phyloP scores from a whole-genome alignment of 768 basidiomycete species.

The Boletus edulis region DNA sequence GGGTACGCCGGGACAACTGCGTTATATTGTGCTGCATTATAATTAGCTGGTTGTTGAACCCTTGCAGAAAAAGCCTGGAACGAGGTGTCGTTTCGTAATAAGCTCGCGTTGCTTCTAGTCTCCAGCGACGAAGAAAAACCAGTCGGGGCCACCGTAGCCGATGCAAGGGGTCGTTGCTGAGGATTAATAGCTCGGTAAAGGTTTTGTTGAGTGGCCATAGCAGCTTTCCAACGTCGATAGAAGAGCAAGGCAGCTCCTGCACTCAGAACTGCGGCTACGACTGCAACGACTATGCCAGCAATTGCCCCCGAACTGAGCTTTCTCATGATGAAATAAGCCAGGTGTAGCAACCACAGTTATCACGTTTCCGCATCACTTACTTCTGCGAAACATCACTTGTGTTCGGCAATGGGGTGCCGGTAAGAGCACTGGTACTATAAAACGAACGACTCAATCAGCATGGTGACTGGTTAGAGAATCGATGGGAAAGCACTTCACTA shows the following conservation, averaged over 20 bases:
- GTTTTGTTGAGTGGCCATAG: slow-evolving; percentile 11
- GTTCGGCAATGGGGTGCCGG: not conserved
- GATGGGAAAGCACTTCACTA: slow-evolving; percentile 14
- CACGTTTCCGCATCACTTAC: slow-evolving; percentile 7
- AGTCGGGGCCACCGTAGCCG: not conserved
- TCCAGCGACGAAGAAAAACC: slow-evolving; percentile 24
- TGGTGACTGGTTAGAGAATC: not conserved
- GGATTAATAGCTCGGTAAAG: slow-evolving; percentile 10
- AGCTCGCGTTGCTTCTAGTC: slow-evolving; percentile 11
- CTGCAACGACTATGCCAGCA: slow-evolving; percentile 20
- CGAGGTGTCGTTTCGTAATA: slow-evolving; percentile 7
- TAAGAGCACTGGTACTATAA: not conserved
- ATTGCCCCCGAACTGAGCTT: slow-evolving; percentile 22
- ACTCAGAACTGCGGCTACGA: slow-evolving; percentile 10
- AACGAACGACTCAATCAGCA: not conserved
- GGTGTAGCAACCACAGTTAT: not conserved
- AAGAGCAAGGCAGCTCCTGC: slow-evolving; percentile 21
- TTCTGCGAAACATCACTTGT: not conserved
- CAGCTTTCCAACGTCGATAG: slow-evolving; percentile 29
- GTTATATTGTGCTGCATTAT: not conserved
- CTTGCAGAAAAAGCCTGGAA: not conserved
- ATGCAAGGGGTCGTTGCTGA: slow-evolving; percentile 5
- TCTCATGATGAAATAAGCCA: slow-evolving; percentile 6
- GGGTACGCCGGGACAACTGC: not conserved
- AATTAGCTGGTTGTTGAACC: slow-evolving; percentile 5